These are phyloP conservation scores for Xylaria sp. DNA, from an alignment of 2,329 filamentous ascomycete genomes.

Conservation along the genomic window DNA sequence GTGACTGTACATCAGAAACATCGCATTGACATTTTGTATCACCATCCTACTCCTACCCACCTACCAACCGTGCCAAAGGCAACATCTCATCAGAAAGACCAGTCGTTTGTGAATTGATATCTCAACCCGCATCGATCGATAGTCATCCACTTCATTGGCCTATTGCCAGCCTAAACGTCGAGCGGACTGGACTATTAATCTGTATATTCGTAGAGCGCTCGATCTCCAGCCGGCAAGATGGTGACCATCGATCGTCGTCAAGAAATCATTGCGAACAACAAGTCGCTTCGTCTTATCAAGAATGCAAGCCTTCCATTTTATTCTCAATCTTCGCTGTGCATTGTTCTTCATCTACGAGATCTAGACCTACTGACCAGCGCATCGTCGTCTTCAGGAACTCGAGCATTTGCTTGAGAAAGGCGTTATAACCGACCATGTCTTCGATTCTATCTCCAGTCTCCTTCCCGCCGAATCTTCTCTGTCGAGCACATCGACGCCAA, in stretches of 20 bases:
- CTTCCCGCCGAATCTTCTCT: slow-evolving; percentile 68
- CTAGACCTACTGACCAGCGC: neutral
- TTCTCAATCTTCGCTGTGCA: neutral
- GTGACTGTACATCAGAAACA: too few species aligned
- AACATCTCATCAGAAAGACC: neutral
- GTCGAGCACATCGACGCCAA: slow-evolving; percentile 42
- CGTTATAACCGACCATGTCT: slow-evolving; percentile 68
- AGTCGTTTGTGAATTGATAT: neutral
- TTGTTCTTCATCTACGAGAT: neutral
- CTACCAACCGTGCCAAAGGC: neutral
- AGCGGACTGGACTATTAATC: neutral
- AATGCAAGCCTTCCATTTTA: slow-evolving; percentile 51
- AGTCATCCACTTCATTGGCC: neutral
- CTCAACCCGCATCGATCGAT: neutral
- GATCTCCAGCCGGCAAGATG: slow-evolving; percentile 33
- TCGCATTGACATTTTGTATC: neutral
- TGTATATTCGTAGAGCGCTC: neutral
- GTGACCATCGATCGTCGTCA: slow-evolving; percentile 50
- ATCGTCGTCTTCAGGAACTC: slow-evolving; percentile 61
- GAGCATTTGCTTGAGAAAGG: slow-evolving; percentile 81
- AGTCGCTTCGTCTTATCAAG: slow-evolving; percentile 82
- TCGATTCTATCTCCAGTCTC: slow-evolving; percentile 66
- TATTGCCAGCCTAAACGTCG: neutral
- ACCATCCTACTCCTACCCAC: neutral
- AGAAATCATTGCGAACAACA: slow-evolving; percentile 65